Evolutionary conservation across 805 yeast genomes (phyloP), one percentile per base, ranked within the genome.

Genomic region (Wickerhamia fluorescens): DNA sequence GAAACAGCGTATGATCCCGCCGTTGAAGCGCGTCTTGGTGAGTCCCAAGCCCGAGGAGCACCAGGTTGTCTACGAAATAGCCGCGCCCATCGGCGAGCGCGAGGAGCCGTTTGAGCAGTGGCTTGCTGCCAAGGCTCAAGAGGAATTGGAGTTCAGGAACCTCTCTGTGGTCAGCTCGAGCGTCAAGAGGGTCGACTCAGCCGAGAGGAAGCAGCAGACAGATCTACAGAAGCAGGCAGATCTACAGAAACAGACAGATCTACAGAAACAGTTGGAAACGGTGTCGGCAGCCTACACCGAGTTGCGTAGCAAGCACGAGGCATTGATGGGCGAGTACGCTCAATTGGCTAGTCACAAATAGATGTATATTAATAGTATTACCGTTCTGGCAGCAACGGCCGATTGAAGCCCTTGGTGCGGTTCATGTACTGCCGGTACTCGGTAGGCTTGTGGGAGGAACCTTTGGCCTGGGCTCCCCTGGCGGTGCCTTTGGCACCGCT

Each of bases 351-450:
- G 14, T 18, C 22, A 25, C 8, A 13, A 25, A 13, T 17, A 16
- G 13, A 17, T 15, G 14, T 4, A n/a, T 7, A 23, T 10, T 6
- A 13, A 13, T 7, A 7, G 19, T 31, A 40, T n/a, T 18, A 10
- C 10, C 61, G 51, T 4, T 54, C 47, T 2, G 78, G 78, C 3
- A 78, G 72, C 21, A 73, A 46, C 1, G 73, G 66, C 30, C 79
- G 51, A 40, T 72, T 73, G 47, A 71, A 72, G 3, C 78, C 78
- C 38, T 68, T 70, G 9, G 50, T 60, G 32, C 78, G 53, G 44
- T 73, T 74, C 75, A 73, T 73, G 37, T 75, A 75, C 47, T 74
- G 80, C 41, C 81, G 58, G 43, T 71, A 75, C 23, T 64, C 64
- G 1, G 71, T 53, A 30, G 59, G 59, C 30, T 52, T 54, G 19